Evolutionary conservation across 2,329 filamentous ascomycete species (phyloP).

Genomic region (Pseudogymnoascus pannorum): DNA sequence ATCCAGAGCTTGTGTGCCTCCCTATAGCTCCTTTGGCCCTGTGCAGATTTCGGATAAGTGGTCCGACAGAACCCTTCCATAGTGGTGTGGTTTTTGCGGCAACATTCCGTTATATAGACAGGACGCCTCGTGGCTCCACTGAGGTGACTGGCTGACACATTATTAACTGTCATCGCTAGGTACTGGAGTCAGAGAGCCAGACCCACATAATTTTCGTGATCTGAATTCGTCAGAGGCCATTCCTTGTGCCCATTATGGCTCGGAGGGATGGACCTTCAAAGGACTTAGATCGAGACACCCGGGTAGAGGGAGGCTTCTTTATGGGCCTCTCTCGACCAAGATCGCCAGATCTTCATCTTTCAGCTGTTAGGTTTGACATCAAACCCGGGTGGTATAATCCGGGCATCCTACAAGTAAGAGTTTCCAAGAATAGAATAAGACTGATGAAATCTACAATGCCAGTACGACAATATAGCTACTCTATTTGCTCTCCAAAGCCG

Average conservation of each 20-base stretch:
- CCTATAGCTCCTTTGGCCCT: background rate
- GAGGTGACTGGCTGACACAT: background rate
- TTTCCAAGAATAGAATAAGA: background rate
- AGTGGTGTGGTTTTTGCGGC: background rate
- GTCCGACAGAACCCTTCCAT: background rate
- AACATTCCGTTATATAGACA: background rate
- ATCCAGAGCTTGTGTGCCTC: background rate
- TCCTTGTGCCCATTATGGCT: background rate
- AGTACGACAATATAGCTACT: background rate
- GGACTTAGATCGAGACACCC: background rate
- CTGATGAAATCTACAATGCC: background rate
- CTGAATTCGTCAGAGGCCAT: background rate
- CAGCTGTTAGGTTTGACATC: background rate
- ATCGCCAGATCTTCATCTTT: background rate
- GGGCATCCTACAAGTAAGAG: background rate
- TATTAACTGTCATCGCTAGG: background rate
- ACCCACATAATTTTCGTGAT: background rate
- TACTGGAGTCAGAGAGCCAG: background rate
- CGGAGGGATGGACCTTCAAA: background rate
- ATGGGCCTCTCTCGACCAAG: background rate
- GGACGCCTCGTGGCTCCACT: background rate
- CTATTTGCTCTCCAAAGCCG: background rate
- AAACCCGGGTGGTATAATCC: background rate
- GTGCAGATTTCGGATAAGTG: background rate
- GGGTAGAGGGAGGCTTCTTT: background rate